These are phyloP conservation scores for Verticillium longisporum DNA, from an alignment of 2,329 filamentous ascomycete species.

Conservation along the genomic window DNA sequence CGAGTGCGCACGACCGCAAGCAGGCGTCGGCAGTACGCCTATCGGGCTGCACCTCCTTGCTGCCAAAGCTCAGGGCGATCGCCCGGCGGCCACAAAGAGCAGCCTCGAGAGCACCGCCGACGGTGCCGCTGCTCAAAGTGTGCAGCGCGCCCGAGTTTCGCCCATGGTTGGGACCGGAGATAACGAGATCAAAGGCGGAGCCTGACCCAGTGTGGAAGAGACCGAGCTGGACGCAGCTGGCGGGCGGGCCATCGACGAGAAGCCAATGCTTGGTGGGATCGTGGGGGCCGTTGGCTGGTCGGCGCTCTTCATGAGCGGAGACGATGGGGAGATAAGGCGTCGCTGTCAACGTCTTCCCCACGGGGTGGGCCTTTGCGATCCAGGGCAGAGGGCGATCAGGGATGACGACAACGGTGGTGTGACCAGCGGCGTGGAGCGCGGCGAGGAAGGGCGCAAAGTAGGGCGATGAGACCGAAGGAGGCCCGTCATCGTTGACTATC, in stretches of 20 bases:
- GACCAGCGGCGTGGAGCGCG: slow-evolving; percentile 49
- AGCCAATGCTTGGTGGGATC: slow-evolving; percentile 43
- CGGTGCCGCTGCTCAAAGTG: slow-evolving; percentile 49
- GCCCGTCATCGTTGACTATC: slow-evolving; percentile 50
- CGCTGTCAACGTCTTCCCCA: slow-evolving; percentile 52
- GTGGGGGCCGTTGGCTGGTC: neutral
- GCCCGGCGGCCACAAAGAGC: slow-evolving; percentile 48
- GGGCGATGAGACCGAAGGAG: slow-evolving; percentile 50
- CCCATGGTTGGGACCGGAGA: slow-evolving; percentile 56
- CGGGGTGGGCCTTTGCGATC: slow-evolving; percentile 72
- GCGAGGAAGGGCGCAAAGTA: slow-evolving; percentile 51
- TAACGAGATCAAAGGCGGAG: slow-evolving; percentile 44
- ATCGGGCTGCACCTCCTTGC: slow-evolving; percentile 60
- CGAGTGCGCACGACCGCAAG: slow-evolving; percentile 49
- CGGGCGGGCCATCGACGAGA: slow-evolving; percentile 52
- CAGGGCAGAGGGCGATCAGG: slow-evolving; percentile 66
- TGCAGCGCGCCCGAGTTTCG: slow-evolving; percentile 53
- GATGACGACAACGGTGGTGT: slow-evolving; percentile 62
- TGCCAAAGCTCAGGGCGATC: slow-evolving; percentile 65
- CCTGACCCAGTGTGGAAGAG: slow-evolving; percentile 40
- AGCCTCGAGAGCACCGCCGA: slow-evolving; percentile 52
- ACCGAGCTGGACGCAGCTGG: slow-evolving; percentile 53
- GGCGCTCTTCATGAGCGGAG: neutral
- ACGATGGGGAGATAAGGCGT: slow-evolving; percentile 1
- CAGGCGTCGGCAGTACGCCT: slow-evolving; percentile 57